Evolutionary conservation across 2,329 filamentous ascomycete genomes (phyloP).

Genomic region (Davidsoniella eucalypti): DNA sequence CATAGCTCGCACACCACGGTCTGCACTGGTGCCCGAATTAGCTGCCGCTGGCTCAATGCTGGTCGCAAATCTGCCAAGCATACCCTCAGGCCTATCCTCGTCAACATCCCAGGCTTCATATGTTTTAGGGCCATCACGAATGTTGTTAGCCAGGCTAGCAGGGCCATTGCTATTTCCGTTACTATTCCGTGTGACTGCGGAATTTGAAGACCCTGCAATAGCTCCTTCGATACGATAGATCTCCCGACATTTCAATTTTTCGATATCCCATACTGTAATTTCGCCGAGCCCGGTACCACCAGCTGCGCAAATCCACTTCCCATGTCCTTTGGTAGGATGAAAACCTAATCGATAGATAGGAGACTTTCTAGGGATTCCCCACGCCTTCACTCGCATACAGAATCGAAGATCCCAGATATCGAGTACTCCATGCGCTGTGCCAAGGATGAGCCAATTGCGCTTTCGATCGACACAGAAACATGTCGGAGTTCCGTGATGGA

Average conservation of each 20-base stretch:
- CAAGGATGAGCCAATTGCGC: constrained; percentile 79
- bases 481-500: constrained; percentile 81
- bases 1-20: constrained; percentile 60
- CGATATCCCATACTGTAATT: constrained; percentile 88
- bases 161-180: background rate
- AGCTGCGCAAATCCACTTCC: constrained; percentile 74
- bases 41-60: constrained; percentile 40
- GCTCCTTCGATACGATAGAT: constrained; percentile 50
- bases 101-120: constrained; percentile 84
- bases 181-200: too few species aligned
- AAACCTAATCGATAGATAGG: constrained; percentile 65
- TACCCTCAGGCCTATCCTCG: constrained; percentile 71
- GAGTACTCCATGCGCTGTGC: constrained; percentile 82
- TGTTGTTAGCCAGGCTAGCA: too few species aligned
- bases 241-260: constrained; percentile 76
- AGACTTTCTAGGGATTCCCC: constrained; percentile 69
- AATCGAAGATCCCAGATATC: constrained; percentile 97
- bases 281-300: constrained; percentile 79
- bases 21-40: constrained; percentile 23
- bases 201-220: too few species aligned
- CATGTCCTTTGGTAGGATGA: constrained; percentile 62
- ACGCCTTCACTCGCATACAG: constrained; percentile 68
- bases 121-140: constrained; percentile 40
- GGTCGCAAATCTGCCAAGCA: constrained; percentile 72
- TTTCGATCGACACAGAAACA: constrained; percentile 79